These are phyloP conservation scores for Xanthoconium stramineum DNA, from an alignment of 768 basidiomycete species.

Conservation along the genomic window DNA sequence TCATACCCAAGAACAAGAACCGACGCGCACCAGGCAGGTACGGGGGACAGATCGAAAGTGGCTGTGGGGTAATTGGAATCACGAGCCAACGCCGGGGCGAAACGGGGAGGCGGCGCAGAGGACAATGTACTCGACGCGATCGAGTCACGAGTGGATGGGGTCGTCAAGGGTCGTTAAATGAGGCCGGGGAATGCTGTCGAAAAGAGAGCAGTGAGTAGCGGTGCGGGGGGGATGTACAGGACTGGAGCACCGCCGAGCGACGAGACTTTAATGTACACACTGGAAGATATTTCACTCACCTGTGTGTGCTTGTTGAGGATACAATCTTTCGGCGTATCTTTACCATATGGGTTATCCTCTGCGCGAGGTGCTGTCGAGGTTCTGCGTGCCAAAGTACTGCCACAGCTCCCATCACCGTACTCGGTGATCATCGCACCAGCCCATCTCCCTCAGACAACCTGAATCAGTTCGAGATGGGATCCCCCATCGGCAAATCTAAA, in stretches of 20 bases:
- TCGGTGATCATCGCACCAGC: conserved; percentile 27
- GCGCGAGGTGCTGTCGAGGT: conserved; percentile 19
- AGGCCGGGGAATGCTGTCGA: conserved; percentile 1
- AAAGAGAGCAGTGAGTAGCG: background rate
- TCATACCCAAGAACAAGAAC: conserved; percentile 32
- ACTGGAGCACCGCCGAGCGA: conserved; percentile 19
- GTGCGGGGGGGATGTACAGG: conserved; percentile 1
- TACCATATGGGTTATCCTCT: conserved; percentile 31
- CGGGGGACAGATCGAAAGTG: conserved; percentile 30
- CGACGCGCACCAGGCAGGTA: conserved; percentile 33
- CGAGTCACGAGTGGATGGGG: background rate
- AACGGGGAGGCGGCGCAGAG: conserved; percentile 17
- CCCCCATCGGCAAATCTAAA: conserved; percentile 31
- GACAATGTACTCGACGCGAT: conserved; percentile 7
- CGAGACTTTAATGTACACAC: conserved; percentile 18
- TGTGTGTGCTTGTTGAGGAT: conserved; percentile 31
- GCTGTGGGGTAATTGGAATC: conserved; percentile 33
- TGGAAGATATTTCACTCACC: conserved; percentile 14
- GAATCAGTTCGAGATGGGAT: conserved; percentile 16
- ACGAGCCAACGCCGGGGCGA: conserved; percentile 17
- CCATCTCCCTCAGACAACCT: background rate
- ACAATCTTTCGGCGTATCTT: conserved; percentile 28
- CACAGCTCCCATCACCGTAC: conserved; percentile 19
- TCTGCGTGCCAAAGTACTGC: conserved; percentile 16
- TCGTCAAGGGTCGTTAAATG: conserved; percentile 32